These are phyloP conservation scores for Cicer pinnatifidum DNA, from an alignment of 306 rosid species.

Conservation along the genomic window DNA sequence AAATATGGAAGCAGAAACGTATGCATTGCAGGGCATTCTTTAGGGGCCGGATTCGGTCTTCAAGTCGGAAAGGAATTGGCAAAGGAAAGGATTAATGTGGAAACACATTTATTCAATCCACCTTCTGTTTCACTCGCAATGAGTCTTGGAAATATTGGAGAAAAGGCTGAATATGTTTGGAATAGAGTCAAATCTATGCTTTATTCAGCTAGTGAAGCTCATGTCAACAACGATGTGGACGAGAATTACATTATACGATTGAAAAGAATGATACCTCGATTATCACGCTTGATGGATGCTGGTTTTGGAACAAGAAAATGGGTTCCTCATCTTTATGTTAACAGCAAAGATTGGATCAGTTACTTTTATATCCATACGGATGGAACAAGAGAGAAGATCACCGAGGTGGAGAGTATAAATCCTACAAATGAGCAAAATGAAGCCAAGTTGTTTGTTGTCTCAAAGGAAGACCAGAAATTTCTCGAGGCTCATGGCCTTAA, in stretches of 20 bases:
- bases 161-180: conserved; percentile 70
- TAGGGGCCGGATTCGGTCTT: conserved; percentile 89
- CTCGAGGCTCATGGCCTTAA: conserved; percentile 47
- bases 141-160: conserved; percentile 68
- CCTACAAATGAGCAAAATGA: conserved; percentile 9
- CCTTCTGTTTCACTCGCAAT: conserved; percentile 84
- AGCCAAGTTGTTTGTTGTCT: conserved; percentile 37
- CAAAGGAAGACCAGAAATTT: conserved; percentile 43
- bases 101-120: conserved; percentile 86
- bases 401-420: conserved; percentile 26
- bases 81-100: conserved; percentile 73
- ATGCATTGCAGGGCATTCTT: conserved; percentile 81
- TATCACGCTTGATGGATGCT: conserved; percentile 41
- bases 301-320: conserved; percentile 25
- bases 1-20: conserved; percentile 70
- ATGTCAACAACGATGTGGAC: conserved; percentile 45
- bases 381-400: conserved; percentile 38
- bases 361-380: conserved; percentile 38
- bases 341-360: conserved; percentile 44
- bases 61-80: conserved; percentile 86
- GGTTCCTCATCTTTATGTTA: conserved; percentile 50
- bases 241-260: conserved; percentile 37
- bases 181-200: conserved; percentile 66
- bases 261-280: conserved; percentile 53
- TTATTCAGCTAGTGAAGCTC: conserved; percentile 51